Conservation (phyloP, 2,329 filamentous ascomycete species). For the Xylariaceae sp. region DNA sequence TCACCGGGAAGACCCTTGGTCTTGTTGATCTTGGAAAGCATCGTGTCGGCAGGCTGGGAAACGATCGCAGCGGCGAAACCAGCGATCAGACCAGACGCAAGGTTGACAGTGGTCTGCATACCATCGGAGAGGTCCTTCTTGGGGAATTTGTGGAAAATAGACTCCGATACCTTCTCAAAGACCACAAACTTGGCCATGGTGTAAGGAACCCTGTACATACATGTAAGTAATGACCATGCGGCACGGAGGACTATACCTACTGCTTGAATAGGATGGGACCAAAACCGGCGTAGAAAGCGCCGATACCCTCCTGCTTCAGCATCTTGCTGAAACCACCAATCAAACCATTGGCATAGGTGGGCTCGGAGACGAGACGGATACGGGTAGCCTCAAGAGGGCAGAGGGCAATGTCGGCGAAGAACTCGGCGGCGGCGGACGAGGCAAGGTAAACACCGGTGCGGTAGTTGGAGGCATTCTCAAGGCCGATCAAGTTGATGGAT, state of each 20-base stretch:
- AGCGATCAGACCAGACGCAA: conserved; percentile 69
- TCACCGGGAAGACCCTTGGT: conserved; percentile 69
- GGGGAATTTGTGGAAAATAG: conserved; percentile 57
- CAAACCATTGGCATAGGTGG: conserved; percentile 65
- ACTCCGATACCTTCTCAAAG: conserved; percentile 70
- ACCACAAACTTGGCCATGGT: conserved; percentile 81
- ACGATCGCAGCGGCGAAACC: conserved; percentile 73
- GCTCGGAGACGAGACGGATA: conserved; percentile 72
- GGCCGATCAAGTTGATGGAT: conserved; percentile 63
- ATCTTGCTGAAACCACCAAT: conserved; percentile 67
- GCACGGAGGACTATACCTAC: conserved; percentile 37
- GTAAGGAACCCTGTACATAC: conserved; percentile 60
- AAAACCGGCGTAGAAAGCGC: conserved; percentile 73
- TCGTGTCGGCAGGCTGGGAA: conserved; percentile 74
- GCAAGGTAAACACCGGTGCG: conserved; percentile 64
- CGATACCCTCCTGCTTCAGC: conserved; percentile 62
- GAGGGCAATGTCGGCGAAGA: conserved; percentile 62
- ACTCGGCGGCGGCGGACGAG: conserved; percentile 49
- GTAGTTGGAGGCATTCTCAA: conserved; percentile 62
- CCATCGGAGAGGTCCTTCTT: conserved; percentile 57
- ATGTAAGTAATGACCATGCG: neutral
- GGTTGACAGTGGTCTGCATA: conserved; percentile 66
- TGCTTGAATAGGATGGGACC: conserved; percentile 69
- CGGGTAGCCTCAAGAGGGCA: conserved; percentile 74
- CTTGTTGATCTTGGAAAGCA: conserved; percentile 83